phyloP scores from a whole-genome alignment of 129 eudicot genomes.

The Artemisia annua region DNA sequence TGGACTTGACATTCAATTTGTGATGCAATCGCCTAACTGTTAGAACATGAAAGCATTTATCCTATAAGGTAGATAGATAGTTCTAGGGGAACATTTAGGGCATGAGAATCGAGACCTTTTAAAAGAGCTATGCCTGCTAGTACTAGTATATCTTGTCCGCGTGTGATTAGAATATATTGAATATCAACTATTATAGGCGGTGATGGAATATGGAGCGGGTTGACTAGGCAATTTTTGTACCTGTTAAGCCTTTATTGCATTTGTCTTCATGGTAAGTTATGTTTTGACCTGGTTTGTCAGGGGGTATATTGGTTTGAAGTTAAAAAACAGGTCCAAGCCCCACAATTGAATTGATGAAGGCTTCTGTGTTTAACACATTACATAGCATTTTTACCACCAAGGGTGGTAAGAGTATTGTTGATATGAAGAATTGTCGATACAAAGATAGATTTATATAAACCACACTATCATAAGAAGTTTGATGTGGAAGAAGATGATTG shows the following conservation, averaged over 20 bases:
- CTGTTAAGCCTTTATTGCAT: slow-evolving; percentile 17
- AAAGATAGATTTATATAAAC: slow-evolving; percentile 42
- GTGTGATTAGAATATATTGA: not conserved
- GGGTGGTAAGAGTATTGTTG: slow-evolving; percentile 51
- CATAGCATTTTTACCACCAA: slow-evolving; percentile 48
- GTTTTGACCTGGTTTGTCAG: slow-evolving; percentile 77
- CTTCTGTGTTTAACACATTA: slow-evolving; percentile 44
- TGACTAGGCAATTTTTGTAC: slow-evolving; percentile 12
- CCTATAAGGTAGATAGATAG: not conserved
- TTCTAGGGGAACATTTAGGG: not conserved
- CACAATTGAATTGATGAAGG: slow-evolving; percentile 69
- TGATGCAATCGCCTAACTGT: not conserved
- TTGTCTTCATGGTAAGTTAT: slow-evolving; percentile 44
- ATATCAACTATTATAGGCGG: no score
- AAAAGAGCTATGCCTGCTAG: not conserved
- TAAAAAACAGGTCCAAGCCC: slow-evolving; percentile 73
- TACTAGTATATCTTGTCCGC: not conserved
- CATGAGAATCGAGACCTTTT: slow-evolving; percentile 9
- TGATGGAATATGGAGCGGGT: not conserved
- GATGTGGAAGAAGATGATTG: slow-evolving; percentile 66
- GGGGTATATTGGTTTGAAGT: slow-evolving; percentile 78
- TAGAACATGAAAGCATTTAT: not conserved
- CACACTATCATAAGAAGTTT: slow-evolving; percentile 52
- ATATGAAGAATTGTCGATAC: slow-evolving; percentile 51
- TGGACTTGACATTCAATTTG: no score